Conservation (phyloP, 805 yeast species). For the Ogataea trehaloabstinens region DNA sequence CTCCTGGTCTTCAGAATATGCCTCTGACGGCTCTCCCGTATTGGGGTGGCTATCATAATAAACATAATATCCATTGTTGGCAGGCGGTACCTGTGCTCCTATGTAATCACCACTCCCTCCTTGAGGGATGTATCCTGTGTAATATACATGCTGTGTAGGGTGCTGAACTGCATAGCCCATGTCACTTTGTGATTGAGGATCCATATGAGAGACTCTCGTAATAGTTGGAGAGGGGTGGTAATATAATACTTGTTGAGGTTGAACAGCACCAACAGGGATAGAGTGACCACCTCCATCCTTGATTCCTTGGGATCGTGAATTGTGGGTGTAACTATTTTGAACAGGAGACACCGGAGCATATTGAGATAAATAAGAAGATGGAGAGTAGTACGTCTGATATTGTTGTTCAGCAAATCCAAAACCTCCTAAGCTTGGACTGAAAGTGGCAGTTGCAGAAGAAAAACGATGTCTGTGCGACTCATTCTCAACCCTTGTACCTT, state of each 20-base stretch:
- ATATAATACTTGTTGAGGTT: constrained; percentile 5
- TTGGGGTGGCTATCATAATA: no score
- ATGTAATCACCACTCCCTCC: constrained; percentile 1
- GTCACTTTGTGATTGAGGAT: no score
- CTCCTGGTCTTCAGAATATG: neutral
- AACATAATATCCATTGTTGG: no score
- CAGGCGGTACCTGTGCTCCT: neutral
- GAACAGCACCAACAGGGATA: neutral
- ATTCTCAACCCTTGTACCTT: no score
- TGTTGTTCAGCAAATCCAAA: no score
- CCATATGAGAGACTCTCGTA: no score
- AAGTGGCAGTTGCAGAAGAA: no score
- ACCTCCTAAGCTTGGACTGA: no score
- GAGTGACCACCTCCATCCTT: no score
- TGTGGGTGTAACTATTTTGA: no score
- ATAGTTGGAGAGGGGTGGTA: constrained; percentile 4
- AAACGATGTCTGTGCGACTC: no score
- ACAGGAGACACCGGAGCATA: neutral
- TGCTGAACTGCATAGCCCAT: constrained; percentile 3
- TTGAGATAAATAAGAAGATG: neutral
- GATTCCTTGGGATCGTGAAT: no score
- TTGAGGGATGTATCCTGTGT: constrained; percentile 2
- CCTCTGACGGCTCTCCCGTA: neutral
- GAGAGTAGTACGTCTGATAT: neutral
- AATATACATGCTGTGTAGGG: constrained; percentile 2